Conservation (phyloP, 225 moss, liverwort and hornwort genomes). For the Polytrichum formosum region DNA sequence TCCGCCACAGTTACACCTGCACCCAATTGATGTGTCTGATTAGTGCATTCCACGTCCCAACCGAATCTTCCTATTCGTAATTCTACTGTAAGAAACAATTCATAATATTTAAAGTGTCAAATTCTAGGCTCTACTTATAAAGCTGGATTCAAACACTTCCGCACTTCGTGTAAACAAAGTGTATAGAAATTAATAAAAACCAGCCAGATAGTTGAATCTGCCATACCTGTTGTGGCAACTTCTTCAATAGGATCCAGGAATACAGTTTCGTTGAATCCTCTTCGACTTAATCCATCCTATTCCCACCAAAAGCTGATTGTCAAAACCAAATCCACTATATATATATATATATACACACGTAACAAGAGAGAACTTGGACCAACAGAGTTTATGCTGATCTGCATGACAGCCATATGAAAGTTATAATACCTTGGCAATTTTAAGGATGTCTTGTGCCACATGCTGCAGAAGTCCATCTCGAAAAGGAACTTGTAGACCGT, state of each 20-base stretch:
- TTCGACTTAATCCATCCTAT: slow-evolving; percentile 71
- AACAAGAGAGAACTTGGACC: background rate
- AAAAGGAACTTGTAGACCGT: slow-evolving; percentile 80
- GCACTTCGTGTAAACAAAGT: too few species aligned
- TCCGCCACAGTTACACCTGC: too few species aligned
- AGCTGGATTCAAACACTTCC: too few species aligned
- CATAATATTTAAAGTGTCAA: too few species aligned
- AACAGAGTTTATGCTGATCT: background rate
- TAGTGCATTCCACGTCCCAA: too few species aligned
- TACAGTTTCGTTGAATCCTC: slow-evolving; percentile 74
- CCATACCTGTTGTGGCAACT: slow-evolving; percentile 68
- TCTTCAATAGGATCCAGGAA: slow-evolving; percentile 81
- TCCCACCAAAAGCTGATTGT: background rate
- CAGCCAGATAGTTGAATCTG: too few species aligned
- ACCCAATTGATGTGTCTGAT: too few species aligned
- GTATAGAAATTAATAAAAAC: too few species aligned
- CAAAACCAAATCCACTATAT: too few species aligned
- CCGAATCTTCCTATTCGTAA: too few species aligned
- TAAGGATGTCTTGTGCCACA: slow-evolving; percentile 81
- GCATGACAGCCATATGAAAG: background rate
- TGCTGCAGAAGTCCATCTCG: slow-evolving; percentile 88
- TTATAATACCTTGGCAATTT: slow-evolving; percentile 69
- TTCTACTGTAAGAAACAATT: too few species aligned
- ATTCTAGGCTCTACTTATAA: too few species aligned
- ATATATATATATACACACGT: background rate